These are phyloP conservation scores for Didymella pinodella DNA, from an alignment of 2,329 filamentous ascomycete species.

Conservation along the genomic window DNA sequence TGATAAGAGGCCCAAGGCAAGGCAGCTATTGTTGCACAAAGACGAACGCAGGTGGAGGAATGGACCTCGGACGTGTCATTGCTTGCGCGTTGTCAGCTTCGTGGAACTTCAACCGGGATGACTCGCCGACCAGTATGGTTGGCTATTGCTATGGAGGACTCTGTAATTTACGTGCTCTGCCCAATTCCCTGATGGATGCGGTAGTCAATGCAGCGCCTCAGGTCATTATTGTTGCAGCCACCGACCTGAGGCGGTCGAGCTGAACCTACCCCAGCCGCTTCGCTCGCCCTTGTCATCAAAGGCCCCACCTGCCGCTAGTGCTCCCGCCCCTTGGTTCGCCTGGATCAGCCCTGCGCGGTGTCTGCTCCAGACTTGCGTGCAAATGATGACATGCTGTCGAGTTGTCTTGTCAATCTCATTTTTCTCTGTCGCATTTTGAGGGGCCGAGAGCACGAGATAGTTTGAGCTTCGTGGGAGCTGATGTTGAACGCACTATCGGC, in stretches of 20 bases:
- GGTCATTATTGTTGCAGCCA: constrained; percentile 1
- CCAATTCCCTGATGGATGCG: neutral
- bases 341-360: constrained; percentile 11
- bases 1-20: constrained; percentile 7
- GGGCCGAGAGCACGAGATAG: constrained; percentile 14
- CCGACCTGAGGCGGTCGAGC: constrained; percentile 4
- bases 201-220: neutral
- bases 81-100: constrained; percentile 11
- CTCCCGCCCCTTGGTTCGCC: constrained; percentile 8
- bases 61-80: constrained; percentile 5
- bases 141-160: neutral
- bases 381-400: neutral
- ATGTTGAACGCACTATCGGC: constrained; percentile 5
- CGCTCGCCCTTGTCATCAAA: constrained; percentile 4
- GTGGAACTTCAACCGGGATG: constrained; percentile 7
- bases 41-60: constrained; percentile 15
- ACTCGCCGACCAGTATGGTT: constrained; percentile 4
- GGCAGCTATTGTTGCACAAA: constrained; percentile 10
- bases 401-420: neutral
- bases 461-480: neutral
- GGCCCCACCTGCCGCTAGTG: constrained; percentile 17
- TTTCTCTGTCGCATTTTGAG: constrained; percentile 10
- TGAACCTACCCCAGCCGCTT: neutral
- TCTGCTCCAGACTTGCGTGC: constrained; percentile 4
- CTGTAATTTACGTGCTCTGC: neutral